phyloP scores from a whole-genome alignment of 345 rosid genomes.

The Salix suchowensis region DNA sequence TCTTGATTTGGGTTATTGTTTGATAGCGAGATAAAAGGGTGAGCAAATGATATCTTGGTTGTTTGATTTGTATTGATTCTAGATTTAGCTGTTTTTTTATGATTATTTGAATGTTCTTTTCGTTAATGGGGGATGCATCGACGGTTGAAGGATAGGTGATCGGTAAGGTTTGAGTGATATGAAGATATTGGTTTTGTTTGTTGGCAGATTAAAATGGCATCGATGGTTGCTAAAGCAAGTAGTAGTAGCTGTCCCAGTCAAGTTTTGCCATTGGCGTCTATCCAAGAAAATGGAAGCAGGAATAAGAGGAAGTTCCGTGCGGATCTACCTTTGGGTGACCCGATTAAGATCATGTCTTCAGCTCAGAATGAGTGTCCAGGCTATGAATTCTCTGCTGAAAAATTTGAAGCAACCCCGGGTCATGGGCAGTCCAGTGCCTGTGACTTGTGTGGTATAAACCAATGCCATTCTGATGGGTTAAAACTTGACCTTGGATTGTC shows the following conservation, averaged over 20 bases:
- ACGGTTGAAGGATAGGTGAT: slow-evolving; percentile 10
- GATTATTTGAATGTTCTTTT: neutral
- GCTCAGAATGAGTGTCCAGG: slow-evolving; percentile 35
- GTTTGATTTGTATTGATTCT: slow-evolving; percentile 7
- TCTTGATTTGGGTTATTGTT: slow-evolving; percentile 12
- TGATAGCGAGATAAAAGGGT: slow-evolving; percentile 10
- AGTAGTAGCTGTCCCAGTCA: slow-evolving; percentile 37
- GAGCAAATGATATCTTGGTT: neutral
- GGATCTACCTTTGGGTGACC: slow-evolving; percentile 63
- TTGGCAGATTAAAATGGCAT: slow-evolving; percentile 58
- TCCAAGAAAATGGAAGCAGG: slow-evolving; percentile 78
- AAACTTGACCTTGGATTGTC: slow-evolving; percentile 61
- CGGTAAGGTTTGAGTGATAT: slow-evolving; percentile 6
- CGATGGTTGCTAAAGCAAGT: slow-evolving; percentile 50
- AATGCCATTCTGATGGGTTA: slow-evolving; percentile 45
- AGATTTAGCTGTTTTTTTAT: slow-evolving; percentile 9
- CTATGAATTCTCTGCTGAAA: slow-evolving; percentile 70
- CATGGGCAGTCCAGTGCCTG: slow-evolving; percentile 40
- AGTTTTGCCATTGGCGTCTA: slow-evolving; percentile 40
- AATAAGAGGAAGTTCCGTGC: slow-evolving; percentile 84
- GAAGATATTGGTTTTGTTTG: neutral
- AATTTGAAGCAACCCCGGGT: slow-evolving; percentile 37
- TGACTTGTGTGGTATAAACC: slow-evolving; percentile 44
- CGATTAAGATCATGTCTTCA: slow-evolving; percentile 28
- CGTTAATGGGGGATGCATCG: slow-evolving; percentile 8